Evolutionary conservation across 495 filamentous ascomycete species (phyloP), one percentile per base, ranked within the genome.

Genomic region (Talaromyces ruber): DNA sequence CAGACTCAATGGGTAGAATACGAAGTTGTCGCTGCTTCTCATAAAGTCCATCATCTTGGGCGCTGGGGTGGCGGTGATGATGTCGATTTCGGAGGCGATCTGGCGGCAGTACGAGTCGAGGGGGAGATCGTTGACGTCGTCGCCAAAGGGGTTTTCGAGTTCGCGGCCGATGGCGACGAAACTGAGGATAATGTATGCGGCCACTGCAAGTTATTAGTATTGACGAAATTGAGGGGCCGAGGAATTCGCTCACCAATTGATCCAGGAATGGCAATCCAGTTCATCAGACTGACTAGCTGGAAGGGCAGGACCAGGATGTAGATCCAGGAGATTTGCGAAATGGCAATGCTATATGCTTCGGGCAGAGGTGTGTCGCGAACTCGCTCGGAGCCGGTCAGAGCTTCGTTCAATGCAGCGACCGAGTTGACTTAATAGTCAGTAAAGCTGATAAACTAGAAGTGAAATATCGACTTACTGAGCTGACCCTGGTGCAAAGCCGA

Each of bases 151-250:
- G 70, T 95, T 91, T 71, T 96, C 91, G 65, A 96, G 88, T 73
- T 95, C 90, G 65, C 86, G 84, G 24, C 92, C 90, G 65, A 93
- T 92, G 68, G 90, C 85, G 45, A 90, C 86, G 62, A 96, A 85
- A n/a, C 89, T 91, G 63, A 96, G 82, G 69, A 96, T 93, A 64
- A 95, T 94, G 70, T 96, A 95, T 6, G 90, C 88, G 18, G 90
- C 88, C n/a, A 85, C 75, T 77, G 26, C 21, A 16, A n/a, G 22
- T 21, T 22, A 28, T 30, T n/a, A 39, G 28, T 52, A 30, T 39
- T n/a, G 9, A 28, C 16, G 53, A 7, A 16, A 45, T 14, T 3
- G 4, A 22, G 8, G 8, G 7, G 8, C 9, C 18, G 1, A 25
- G 47, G 21, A 22, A 43, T 6, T 4, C 12, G 28, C 47, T 83